Evolutionary conservation across 2,329 filamentous ascomycete genomes (phyloP).

Genomic region (Pseudophaeomoniella oleicola): DNA sequence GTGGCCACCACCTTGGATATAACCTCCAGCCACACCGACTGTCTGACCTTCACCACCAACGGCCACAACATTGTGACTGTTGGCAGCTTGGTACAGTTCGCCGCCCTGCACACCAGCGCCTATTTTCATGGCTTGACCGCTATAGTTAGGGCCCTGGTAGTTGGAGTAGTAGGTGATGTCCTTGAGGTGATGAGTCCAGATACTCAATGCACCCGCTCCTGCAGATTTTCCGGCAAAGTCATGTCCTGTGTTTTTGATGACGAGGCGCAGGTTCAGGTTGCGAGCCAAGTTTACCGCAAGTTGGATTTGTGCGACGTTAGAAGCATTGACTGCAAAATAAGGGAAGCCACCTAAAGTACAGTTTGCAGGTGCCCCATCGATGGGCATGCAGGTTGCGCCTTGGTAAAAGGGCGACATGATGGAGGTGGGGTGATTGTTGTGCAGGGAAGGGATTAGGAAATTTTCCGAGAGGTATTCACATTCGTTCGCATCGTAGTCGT

Average conservation of each 20-base stretch:
- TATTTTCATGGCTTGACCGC: conserved; percentile 4
- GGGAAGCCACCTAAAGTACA: no score
- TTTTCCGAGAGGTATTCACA: conserved; percentile 17
- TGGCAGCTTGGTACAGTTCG: conserved; percentile 4
- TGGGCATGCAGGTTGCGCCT: no score
- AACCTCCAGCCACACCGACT: conserved; percentile 19
- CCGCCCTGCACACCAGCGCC: conserved; percentile 6
- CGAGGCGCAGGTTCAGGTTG: conserved; percentile 23
- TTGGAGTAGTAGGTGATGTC: conserved; percentile 14
- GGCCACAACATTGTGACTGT: conserved; percentile 4
- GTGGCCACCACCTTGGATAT: conserved; percentile 27
- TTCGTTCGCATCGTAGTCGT: conserved; percentile 15
- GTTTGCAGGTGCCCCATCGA: no score
- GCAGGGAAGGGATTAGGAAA: conserved; percentile 13
- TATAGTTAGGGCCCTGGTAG: conserved; percentile 12
- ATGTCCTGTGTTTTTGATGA: conserved; percentile 43
- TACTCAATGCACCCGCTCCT: conserved; percentile 20
- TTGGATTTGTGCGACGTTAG: no score
- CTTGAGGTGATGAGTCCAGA: conserved; percentile 30
- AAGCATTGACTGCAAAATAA: no score
- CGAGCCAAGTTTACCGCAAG: conserved; percentile 15
- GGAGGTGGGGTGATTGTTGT: conserved; percentile 9
- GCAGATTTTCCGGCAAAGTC: conserved; percentile 26
- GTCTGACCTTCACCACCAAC: conserved; percentile 5
- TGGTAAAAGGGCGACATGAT: background rate